These are phyloP conservation scores for Diospyros lotus DNA, from an alignment of 148 eudicot genomes.

Conservation along the genomic window DNA sequence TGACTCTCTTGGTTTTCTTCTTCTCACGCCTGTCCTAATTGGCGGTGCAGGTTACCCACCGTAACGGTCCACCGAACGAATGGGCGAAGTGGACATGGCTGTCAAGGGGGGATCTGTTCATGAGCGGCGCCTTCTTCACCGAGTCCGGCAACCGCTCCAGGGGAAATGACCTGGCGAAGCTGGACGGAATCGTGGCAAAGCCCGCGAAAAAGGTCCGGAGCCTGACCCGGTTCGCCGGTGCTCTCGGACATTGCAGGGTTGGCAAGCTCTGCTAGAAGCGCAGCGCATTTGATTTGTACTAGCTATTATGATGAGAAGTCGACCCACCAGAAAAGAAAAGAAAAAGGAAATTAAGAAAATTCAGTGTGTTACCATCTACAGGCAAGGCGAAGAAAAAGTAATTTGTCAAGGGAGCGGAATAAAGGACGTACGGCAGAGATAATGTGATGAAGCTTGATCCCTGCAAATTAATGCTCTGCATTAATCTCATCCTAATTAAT, in stretches of 20 bases:
- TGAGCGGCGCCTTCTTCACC: slow-evolving; percentile 42
- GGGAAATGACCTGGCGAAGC: slow-evolving; percentile 3
- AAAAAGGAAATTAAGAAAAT: too few species aligned
- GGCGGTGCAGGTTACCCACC: slow-evolving; percentile 28
- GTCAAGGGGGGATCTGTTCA: slow-evolving; percentile 37
- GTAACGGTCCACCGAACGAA: slow-evolving; percentile 20
- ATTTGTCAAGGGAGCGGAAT: too few species aligned
- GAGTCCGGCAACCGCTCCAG: slow-evolving; percentile 33
- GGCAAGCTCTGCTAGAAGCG: slow-evolving; percentile 23
- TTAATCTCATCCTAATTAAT: too few species aligned
- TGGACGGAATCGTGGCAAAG: slow-evolving; percentile 12
- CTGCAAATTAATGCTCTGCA: too few species aligned
- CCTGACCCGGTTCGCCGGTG: slow-evolving; percentile 31
- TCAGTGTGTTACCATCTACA: too few species aligned
- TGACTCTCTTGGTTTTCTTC: background rate
- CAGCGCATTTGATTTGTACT: too few species aligned
- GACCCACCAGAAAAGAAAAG: too few species aligned
- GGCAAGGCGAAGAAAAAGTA: too few species aligned
- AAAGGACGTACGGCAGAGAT: too few species aligned
- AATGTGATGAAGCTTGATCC: too few species aligned
- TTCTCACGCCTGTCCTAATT: too few species aligned
- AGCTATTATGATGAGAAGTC: too few species aligned
- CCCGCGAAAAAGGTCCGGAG: slow-evolving; percentile 12
- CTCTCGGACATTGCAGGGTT: slow-evolving; percentile 17
- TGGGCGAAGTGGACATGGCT: slow-evolving; percentile 47